phyloP scores from a whole-genome alignment of 306 rosid species.

The Quercus alba region DNA sequence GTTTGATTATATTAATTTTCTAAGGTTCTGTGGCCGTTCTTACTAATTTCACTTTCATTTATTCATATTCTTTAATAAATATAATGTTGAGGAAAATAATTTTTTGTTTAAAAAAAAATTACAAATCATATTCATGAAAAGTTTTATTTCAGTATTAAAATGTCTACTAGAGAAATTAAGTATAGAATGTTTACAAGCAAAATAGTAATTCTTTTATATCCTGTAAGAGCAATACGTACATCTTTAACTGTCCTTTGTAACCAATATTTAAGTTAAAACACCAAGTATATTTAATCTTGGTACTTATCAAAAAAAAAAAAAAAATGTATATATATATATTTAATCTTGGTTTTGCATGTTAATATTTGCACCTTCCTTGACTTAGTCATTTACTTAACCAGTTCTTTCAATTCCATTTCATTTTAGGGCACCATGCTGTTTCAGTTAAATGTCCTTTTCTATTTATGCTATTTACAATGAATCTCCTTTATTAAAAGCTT shows the following conservation, averaged over 20 bases:
- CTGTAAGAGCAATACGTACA: background rate
- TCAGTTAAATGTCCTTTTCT: background rate
- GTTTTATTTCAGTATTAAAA: background rate
- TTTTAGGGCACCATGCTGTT: background rate
- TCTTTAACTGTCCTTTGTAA: background rate
- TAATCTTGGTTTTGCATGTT: background rate
- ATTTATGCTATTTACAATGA: constrained; percentile 16
- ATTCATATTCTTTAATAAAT: background rate
- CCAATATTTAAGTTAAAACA: background rate
- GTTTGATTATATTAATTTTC: background rate
- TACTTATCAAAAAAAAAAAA: no score
- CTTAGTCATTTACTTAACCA: background rate
- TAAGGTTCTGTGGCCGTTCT: background rate
- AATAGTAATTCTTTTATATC: background rate
- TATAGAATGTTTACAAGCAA: background rate
- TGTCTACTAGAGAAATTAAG: background rate
- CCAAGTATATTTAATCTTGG: background rate
- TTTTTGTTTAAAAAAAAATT: background rate
- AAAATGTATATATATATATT: background rate
- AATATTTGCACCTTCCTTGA: background rate
- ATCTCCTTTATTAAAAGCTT: constrained; percentile 10
- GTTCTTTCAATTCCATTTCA: background rate
- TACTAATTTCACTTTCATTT: background rate
- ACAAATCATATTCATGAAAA: background rate
- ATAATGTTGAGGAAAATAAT: no score